Evolutionary conservation across 192 early-diverging fungal genomes (phyloP), one percentile per base, ranked within the genome.

Genomic region (Podila clonocystis): DNA sequence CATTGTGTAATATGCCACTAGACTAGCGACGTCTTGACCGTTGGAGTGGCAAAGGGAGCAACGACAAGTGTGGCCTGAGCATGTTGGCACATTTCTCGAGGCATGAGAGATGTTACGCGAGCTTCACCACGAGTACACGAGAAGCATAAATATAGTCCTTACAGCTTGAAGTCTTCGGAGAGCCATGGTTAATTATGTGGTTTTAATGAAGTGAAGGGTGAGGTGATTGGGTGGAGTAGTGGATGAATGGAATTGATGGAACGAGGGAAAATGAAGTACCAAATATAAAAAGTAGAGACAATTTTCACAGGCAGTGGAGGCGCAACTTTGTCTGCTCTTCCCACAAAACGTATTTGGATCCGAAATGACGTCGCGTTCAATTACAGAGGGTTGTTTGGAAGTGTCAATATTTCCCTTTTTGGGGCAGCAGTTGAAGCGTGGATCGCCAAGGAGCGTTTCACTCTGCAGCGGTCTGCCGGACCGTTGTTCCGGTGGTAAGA

Each of bases 111-210:
- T 45, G 15, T 45, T 45, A 45, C 41, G 41, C 41, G 41, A 45
- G 41, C 17, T 45, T 45, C 15, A 13, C n/a, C n/a, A 17, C 41
- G 0, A 45, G 13, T 45, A 17, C 0, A 45, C 15, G 15, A 12
- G 15, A 17, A 45, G 41, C 13, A 45, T 45, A 3, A 15, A 45
- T 45, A 1, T 15, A 15, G 41, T 45, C 41, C 73, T 34, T 76
- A 82, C 80, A 30, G 73, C 41, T 34, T 73, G 69, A 34, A 83
- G 74, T 73, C 82, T 72, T 20, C 74, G 73, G 22, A 83, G 64
- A 41, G 82, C 72, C 82, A 83, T 83, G 24, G 50, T 82, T 55
- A 45, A 45, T 45, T 45, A 38, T 41, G 33, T n/a, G 29, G 5
- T 58, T 45, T 7, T 13, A 24, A 22, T 24, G 52, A 9, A 17